These are phyloP conservation scores for Heliosperma pusillum DNA, from an alignment of 148 eudicot species.

Conservation along the genomic window DNA sequence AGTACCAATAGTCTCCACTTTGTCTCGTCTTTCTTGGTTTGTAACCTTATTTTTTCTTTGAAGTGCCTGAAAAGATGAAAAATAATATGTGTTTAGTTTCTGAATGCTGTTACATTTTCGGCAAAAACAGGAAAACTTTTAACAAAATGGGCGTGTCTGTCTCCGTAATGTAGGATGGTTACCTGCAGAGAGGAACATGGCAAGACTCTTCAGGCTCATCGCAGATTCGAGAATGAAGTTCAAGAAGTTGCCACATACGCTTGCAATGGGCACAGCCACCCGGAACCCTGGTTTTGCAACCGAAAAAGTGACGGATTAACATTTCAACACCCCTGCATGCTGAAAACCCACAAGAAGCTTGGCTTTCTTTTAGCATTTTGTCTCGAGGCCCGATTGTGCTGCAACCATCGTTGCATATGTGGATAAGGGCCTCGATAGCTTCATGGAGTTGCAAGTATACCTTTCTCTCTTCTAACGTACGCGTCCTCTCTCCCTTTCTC, in stretches of 20 bases:
- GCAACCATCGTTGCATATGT: conserved; percentile 80
- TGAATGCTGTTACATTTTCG: too few species aligned
- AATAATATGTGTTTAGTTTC: too few species aligned
- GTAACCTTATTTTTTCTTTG: conserved; percentile 56
- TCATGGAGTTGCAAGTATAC: conserved; percentile 62
- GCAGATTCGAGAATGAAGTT: conserved; percentile 79
- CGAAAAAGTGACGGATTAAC: conserved; percentile 64
- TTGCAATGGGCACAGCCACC: conserved; percentile 83
- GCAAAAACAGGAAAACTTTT: too few species aligned
- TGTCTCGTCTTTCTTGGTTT: conserved; percentile 64
- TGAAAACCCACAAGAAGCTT: conserved; percentile 47
- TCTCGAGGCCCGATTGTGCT: conserved; percentile 76
- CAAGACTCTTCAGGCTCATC: conserved; percentile 50
- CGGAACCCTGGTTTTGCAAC: conserved; percentile 61
- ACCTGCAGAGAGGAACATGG: conserved; percentile 87
- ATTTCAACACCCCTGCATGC: conserved; percentile 75
- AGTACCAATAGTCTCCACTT: conserved; percentile 66
- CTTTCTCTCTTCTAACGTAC: conserved; percentile 54
- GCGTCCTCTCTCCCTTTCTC: conserved; percentile 64
- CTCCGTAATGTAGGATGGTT: too few species aligned
- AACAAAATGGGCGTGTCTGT: too few species aligned
- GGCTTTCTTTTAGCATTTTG: conserved; percentile 52
- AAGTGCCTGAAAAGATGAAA: conserved; percentile 39
- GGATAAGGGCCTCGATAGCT: conserved; percentile 78
- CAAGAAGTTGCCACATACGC: conserved; percentile 86